These are phyloP conservation scores for grape (Vitis vinifera) DNA, from an alignment of 164 flowering plant species.

Conservation along the genomic window ASM3070453v1 NC_081818.1:22485501-22486000, in stretches of 20 bases:
- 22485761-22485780: constrained; percentile 49
- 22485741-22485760: constrained; percentile 30
- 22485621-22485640: constrained; percentile 38
- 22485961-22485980: neutral
- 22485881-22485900: too few relatives aligned
- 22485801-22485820: constrained; percentile 36
- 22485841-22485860: neutral
- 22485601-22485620: constrained; percentile 39
- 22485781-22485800: constrained; percentile 40
- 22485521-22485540: too few relatives aligned
- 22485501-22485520: too few relatives aligned
- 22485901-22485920: constrained; percentile 26
- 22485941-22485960: constrained; percentile 29
- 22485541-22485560: constrained; percentile 13
- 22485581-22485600: constrained; percentile 44
- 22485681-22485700: too few relatives aligned
- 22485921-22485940: constrained; percentile 50
- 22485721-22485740: neutral
- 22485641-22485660: neutral
- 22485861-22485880: too few relatives aligned
- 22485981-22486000: too few relatives aligned
- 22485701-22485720: too few relatives aligned
- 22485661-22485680: neutral
- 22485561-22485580: constrained; percentile 41
- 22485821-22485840: constrained; percentile 21